Base-by-base conservation (phyloP, 306 rosid genomes). In the Sindora glabra region DNA sequence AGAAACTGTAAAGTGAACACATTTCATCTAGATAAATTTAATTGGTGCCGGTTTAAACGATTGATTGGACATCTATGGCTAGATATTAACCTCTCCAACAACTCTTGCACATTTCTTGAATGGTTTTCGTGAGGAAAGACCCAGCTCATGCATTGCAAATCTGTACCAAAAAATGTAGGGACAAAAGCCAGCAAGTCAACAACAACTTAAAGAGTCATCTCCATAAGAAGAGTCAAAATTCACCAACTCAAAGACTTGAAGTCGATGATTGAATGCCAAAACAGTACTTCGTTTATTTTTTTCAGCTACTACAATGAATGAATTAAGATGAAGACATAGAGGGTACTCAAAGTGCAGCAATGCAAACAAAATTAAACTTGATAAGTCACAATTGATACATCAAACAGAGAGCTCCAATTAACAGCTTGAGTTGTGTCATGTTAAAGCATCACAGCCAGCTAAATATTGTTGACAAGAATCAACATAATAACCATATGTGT, bases 61-160 rank as follows among this genome's bases (percentile, higher is more conserved):
- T 58, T n/a, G 59, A 32, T 60, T 32, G 33, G 52, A 70, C 55
- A 67, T 17, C 15, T 18, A 19, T 14, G 18, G 59, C 54, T 30
- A 61, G 58, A 61, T 26, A 62, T 60, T 63, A 69, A 85, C 97
- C 99, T 92, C 99, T 82, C 99, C 99, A 74, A 92, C 99, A 60
- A 92, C 99, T 82, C 99, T 86, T 15, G 99, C 99, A 64, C 99
- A 86, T 83, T 92, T 92, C 94, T 78, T 86, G 81, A 86, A 92
- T 1, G 99, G 94, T 69, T 84, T 92, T 62, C 80, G 78, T 1
- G 99, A 92, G 17, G 89, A 60, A 68, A 92, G 89, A 26, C 99
- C 92, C 51, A 92, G 81, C 77, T 89, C 99, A 24, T 92, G 96
- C 99, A 92, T 92, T 29, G 99, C 99, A 69, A 76, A 92, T 70